A percentile compares a stretch with the other conserved stretches of the same genome.
These are phyloP conservation scores for Anastatica hierochuntica DNA, from an alignment of 345 rosid genomes.

Conservation along the genomic window DNA sequence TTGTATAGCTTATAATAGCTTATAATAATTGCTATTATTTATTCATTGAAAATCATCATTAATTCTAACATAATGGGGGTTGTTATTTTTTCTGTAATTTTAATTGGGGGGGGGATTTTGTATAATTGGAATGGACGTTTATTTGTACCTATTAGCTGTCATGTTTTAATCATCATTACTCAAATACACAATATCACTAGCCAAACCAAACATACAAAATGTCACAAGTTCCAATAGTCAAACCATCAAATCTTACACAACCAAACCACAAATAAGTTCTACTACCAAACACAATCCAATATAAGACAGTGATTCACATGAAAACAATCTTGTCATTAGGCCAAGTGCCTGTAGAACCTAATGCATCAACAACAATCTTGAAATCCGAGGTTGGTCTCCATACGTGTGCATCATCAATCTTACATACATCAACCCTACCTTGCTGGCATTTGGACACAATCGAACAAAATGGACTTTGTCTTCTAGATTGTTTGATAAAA, in stretches of 20 bases:
- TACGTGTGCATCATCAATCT: not conserved
- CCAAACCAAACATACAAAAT: too few relatives aligned
- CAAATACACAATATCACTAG: not conserved
- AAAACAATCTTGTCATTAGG: not conserved
- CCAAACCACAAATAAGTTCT: not conserved
- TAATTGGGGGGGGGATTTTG: not conserved
- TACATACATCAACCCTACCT: too few relatives aligned
- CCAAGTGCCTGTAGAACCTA: not conserved
- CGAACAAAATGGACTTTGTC: too few relatives aligned
- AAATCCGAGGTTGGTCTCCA: not conserved
- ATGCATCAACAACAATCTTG: not conserved
- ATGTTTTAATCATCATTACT: not conserved
- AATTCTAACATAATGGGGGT: too few relatives aligned
- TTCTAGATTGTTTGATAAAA: too few relatives aligned
- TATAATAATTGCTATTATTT: not conserved
- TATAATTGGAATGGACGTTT: not conserved
- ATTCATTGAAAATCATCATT: too few relatives aligned
- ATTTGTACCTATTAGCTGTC: not conserved
- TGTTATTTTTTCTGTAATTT: not conserved
- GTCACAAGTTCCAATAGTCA: not conserved
- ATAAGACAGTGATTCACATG: not conserved
- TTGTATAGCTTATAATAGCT: not conserved
- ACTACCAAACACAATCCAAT: not conserved
- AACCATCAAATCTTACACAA: not conserved
- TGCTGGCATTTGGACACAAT: too few relatives aligned